Percentiles rank a stretch among this genome's conserved stretches.
Conservation (phyloP, 176 grass and related monocot species). For the Oryza longistaminata region DNA sequence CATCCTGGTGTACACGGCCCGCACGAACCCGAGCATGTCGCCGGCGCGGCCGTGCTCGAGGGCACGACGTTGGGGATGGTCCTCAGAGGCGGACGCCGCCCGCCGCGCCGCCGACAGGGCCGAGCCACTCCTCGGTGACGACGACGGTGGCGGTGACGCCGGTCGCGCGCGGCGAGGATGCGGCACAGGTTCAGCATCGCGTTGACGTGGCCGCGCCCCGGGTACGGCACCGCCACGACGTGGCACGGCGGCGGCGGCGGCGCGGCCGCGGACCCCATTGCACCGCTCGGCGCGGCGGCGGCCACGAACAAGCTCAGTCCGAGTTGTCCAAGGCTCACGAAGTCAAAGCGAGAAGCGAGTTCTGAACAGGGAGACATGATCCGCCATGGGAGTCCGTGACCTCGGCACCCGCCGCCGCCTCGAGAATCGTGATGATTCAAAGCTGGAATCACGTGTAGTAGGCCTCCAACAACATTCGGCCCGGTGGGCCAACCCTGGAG, state of each 20-base stretch:
- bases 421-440: neutral
- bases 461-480: neutral
- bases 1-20: constrained; percentile 43
- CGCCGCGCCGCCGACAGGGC: constrained; percentile 36
- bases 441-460: neutral
- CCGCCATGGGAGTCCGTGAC: neutral
- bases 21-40: constrained; percentile 37
- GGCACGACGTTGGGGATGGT: constrained; percentile 54
- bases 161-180: constrained; percentile 40
- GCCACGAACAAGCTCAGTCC: neutral
- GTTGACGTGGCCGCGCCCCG: constrained; percentile 71
- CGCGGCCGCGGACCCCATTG: neutral
- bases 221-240: constrained; percentile 52
- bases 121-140: constrained; percentile 62
- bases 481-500: neutral
- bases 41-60: constrained; percentile 36
- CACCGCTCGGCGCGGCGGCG: neutral
- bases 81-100: constrained; percentile 12
- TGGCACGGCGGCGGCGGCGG: constrained; percentile 33
- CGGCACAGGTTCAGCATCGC: constrained; percentile 67
- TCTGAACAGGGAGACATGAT: neutral
- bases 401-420: neutral
- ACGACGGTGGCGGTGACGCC: constrained; percentile 26
- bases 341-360: neutral
- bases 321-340: neutral